These are phyloP conservation scores for Saccharum spontaneum DNA, from an alignment of 176 grass and related monocot genomes.

Conservation along the genomic window DNA sequence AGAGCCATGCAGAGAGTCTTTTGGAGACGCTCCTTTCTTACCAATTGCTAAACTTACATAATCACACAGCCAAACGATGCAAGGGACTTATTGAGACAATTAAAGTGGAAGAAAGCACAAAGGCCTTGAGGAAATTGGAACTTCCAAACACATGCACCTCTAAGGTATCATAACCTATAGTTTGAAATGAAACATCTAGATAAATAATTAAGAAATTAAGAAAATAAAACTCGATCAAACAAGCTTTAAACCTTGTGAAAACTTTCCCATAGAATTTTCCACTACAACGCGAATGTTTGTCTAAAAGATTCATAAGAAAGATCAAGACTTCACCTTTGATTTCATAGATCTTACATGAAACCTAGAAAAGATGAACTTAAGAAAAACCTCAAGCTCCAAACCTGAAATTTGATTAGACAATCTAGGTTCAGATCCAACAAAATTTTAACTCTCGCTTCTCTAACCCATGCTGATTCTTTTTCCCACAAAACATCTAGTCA, in stretches of 20 bases:
- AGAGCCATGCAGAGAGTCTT: neutral
- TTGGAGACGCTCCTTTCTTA: neutral
- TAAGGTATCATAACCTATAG: neutral
- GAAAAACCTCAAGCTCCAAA: neutral
- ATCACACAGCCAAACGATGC: neutral
- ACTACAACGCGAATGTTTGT: neutral
- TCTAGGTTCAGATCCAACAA: too few relatives aligned
- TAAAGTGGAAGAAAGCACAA: neutral
- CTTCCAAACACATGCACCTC: too few relatives aligned
- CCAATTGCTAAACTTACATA: neutral
- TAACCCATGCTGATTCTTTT: too few relatives aligned
- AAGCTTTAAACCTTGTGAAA: neutral
- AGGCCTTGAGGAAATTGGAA: neutral
- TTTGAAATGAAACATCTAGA: neutral
- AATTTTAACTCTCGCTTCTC: too few relatives aligned
- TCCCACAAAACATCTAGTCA: too few relatives aligned
- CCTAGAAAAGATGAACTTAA: neutral
- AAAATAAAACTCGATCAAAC: neutral
- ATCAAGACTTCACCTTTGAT: neutral
- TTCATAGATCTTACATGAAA: neutral
- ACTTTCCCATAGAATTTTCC: neutral
- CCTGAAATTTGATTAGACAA: too few relatives aligned
- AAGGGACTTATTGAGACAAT: neutral
- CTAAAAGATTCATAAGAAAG: neutral
- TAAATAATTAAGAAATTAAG: neutral